phyloP scores from a whole-genome alignment of 2,329 filamentous ascomycete species.

The Trichoderma harzianum region DNA sequence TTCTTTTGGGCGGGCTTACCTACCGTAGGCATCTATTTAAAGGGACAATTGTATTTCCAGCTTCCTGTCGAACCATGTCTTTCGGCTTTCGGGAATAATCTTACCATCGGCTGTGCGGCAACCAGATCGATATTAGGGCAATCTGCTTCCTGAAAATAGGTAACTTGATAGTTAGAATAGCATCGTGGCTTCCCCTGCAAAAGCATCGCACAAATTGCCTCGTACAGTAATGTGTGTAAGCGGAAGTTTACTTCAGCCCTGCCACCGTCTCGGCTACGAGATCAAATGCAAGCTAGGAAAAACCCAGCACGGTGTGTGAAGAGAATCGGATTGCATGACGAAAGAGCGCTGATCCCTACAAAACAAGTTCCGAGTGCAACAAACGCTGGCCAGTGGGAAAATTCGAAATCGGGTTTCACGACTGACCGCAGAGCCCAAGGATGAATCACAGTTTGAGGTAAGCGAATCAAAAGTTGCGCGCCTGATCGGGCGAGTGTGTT shows the following conservation, averaged over 20 bases:
- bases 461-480: background rate
- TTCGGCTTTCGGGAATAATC: background rate
- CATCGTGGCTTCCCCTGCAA: background rate
- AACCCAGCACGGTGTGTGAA: background rate
- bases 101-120: background rate
- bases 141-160: background rate
- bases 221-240: background rate
- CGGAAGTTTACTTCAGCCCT: background rate
- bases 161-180: background rate
- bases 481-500: background rate
- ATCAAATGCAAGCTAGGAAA: background rate
- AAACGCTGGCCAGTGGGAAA: too few species aligned
- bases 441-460: background rate
- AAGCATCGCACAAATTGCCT: background rate
- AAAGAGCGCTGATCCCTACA: background rate
- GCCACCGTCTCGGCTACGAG: background rate
- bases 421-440: background rate
- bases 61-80: background rate
- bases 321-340: background rate
- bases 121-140: background rate
- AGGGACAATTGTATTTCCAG: fast-evolving
- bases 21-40: background rate
- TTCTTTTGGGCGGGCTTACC: background rate
- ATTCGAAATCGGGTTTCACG: background rate
- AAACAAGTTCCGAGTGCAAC: background rate